phyloP scores from a whole-genome alignment of 352 stramenopile genomes.

The Peronospora belbahrii region DNA sequence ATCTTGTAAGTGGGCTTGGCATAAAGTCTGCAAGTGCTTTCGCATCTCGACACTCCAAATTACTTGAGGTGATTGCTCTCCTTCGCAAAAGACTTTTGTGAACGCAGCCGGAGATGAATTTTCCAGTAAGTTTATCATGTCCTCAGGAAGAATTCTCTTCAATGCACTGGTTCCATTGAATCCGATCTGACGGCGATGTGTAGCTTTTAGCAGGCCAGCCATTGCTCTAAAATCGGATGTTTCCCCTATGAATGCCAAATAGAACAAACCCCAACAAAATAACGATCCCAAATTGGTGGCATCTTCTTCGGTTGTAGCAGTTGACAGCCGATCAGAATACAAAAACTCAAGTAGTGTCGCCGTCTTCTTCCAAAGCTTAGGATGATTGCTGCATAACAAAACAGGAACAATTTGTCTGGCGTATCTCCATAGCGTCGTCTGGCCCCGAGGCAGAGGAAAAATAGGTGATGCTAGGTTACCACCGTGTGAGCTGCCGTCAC shows the following conservation, averaged over 20 bases:
- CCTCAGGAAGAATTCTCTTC: slow-evolving; percentile 79
- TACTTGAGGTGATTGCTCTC: slow-evolving; percentile 85
- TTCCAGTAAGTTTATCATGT: slow-evolving; percentile 86
- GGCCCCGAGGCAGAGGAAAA: slow-evolving; percentile 54
- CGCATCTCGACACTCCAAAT: slow-evolving; percentile 93
- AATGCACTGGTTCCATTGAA: slow-evolving; percentile 65
- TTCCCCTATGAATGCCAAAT: slow-evolving; percentile 56
- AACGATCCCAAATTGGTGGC: slow-evolving; percentile 33
- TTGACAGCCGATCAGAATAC: slow-evolving; percentile 27
- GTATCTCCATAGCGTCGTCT: slow-evolving; percentile 40
- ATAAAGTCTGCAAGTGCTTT: slow-evolving; percentile 80
- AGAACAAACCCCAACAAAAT: slow-evolving; percentile 66
- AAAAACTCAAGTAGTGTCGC: slow-evolving; percentile 59
- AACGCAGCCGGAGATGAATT: slow-evolving; percentile 79
- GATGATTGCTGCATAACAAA: slow-evolving; percentile 37
- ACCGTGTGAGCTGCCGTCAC: slow-evolving; percentile 7
- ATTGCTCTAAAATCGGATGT: slow-evolving; percentile 47
- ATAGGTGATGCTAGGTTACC: slow-evolving; percentile 20
- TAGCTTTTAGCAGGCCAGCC: slow-evolving; percentile 57
- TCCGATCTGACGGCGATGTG: slow-evolving; percentile 46
- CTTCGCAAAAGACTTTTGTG: slow-evolving; percentile 80
- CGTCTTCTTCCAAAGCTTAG: slow-evolving; percentile 47
- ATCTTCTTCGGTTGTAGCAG: slow-evolving; percentile 25
- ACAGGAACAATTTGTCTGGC: slow-evolving; percentile 44
- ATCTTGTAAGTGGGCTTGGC: slow-evolving; percentile 88